Evolutionary conservation across 495 filamentous ascomycete species (phyloP).

Genomic region (Podospora bellae-mahoneyi): DNA sequence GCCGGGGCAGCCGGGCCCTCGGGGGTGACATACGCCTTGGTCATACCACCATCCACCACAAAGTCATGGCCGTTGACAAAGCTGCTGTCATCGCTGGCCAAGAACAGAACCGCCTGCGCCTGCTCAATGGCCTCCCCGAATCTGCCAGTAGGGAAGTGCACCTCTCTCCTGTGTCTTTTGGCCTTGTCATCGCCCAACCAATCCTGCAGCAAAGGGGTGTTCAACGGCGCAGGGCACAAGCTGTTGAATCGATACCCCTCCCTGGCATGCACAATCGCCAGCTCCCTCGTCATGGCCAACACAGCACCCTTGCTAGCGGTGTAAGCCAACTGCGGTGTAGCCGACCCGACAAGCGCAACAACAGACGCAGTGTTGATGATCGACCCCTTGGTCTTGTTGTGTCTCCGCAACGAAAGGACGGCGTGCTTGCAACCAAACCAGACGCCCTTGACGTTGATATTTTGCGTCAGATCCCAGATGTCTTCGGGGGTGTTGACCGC

Average conservation of each 20-base stretch:
- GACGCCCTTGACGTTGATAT: slow-evolving; percentile 97
- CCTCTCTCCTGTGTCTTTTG: slow-evolving; percentile 81
- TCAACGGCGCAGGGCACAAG: slow-evolving; percentile 88
- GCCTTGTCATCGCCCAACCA: slow-evolving; percentile 87
- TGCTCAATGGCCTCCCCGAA: slow-evolving; percentile 97
- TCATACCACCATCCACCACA: slow-evolving; percentile 96
- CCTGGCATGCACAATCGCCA: slow-evolving; percentile 79
- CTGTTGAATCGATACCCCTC: slow-evolving; percentile 87
- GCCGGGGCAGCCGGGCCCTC: slow-evolving; percentile 71
- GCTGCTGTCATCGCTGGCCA: slow-evolving; percentile 90
- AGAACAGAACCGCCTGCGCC: slow-evolving; percentile 87
- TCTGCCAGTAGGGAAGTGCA: slow-evolving; percentile 92
- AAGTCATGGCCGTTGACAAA: slow-evolving; percentile 92
- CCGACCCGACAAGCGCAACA: slow-evolving; percentile 85
- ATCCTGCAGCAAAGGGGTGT: slow-evolving; percentile 83
- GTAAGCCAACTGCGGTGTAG: slow-evolving; percentile 94
- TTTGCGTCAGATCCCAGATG: slow-evolving; percentile 93
- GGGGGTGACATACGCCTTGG: slow-evolving; percentile 89
- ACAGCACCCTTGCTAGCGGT: slow-evolving; percentile 95
- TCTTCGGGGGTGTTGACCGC: slow-evolving; percentile 79
- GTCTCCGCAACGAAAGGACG: slow-evolving; percentile 72
- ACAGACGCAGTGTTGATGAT: slow-evolving; percentile 96
- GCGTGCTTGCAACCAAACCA: slow-evolving; percentile 97
- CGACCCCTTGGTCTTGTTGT: slow-evolving; percentile 71
- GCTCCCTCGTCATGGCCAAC: slow-evolving; percentile 75